Base-by-base conservation (phyloP, 805 yeast species). In the Lachancea thermotolerans region DNA sequence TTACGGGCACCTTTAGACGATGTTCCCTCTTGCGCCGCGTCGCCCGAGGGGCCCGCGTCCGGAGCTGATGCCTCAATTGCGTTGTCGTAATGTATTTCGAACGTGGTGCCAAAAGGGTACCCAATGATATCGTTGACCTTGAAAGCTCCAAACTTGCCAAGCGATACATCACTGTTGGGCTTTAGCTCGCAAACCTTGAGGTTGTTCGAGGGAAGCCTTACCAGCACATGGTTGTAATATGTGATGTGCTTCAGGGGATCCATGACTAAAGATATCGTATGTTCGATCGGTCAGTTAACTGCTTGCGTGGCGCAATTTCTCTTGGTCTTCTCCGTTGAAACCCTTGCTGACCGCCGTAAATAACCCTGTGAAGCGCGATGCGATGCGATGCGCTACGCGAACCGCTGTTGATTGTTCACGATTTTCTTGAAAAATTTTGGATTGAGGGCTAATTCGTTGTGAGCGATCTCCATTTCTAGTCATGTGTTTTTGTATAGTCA, bases 81-180 rank as follows among this genome's bases (percentile, higher is more conserved):
- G 12, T 41, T 27, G 37, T 38, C 57, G 47, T 79, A 86, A 27
- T 72, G 58, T 37, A 91, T 83, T 58, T 91, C 97, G 66, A 90
- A 93, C 0, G 95, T 79, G 53, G 86, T 91, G 1, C 98, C 99
- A 57, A 77, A 85, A 5, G 89, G 84, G 55, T 72, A 81, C 2
- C 96, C 97, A 35, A 91, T 63, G 10, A 91, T 74, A 42, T 78
- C 83, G 50, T 81, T 78, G 2, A 84, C 87, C 28, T 74, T 68
- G 61, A 93, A 93, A 0, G 83, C 71, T 15, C 99, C 99, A 65
- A 91, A 93, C 61, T 93, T 91, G 1, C 99, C 99, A 51, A 93
- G 71, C 45, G 79, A 78, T 15, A 93, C 74, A 10, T 75, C 61
- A 0, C 82, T 79, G 29, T 76, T 79, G 3, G 77, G 72, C 41